A percentile compares a stretch with the other conserved stretches of the same genome.
These are phyloP conservation scores for Pulveroboletus sp. DNA, from an alignment of 768 basidiomycete genomes.

Conservation along the genomic window DNA sequence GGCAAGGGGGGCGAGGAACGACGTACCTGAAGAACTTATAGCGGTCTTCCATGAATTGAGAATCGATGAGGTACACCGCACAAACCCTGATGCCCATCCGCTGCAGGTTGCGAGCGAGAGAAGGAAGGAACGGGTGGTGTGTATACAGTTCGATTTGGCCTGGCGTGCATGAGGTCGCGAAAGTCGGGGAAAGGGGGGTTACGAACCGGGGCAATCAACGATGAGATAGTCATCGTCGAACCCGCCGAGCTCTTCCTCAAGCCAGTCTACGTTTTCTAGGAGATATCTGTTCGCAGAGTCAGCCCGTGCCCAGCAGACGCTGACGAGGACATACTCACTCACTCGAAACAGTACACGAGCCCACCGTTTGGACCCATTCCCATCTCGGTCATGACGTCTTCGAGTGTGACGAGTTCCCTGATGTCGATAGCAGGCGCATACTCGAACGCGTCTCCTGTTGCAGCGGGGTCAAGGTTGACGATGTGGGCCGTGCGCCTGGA, in stretches of 20 bases:
- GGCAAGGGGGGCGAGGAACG: neutral
- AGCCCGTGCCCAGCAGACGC: neutral
- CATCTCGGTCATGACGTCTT: constrained; percentile 95
- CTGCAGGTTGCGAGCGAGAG: constrained; percentile 71
- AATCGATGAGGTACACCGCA: constrained; percentile 90
- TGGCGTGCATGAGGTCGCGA: constrained; percentile 26
- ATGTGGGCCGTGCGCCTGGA: constrained; percentile 84
- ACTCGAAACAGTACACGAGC: constrained; percentile 98
- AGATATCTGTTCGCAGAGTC: constrained; percentile 64
- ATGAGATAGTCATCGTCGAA: constrained; percentile 96
- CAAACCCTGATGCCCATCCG: constrained; percentile 82
- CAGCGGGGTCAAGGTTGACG: constrained; percentile 97
- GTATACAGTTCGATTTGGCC: constrained; percentile 99
- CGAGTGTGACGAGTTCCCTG: constrained; percentile 81
- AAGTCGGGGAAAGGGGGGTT: neutral
- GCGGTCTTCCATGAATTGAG: constrained; percentile 99
- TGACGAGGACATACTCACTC: constrained; percentile 49
- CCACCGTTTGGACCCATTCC: constrained; percentile 97
- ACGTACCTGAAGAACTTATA: constrained; percentile 92
- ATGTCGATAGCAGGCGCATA: constrained; percentile 93
- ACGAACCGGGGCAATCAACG: constrained; percentile 82
- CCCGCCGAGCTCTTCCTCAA: constrained; percentile 91
- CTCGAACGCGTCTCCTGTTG: constrained; percentile 80
- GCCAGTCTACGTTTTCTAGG: constrained; percentile 96
- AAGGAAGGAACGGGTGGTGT: constrained; percentile 94